phyloP scores from a whole-genome alignment of 257 asterid genomes.

The Vinca minor region DNA sequence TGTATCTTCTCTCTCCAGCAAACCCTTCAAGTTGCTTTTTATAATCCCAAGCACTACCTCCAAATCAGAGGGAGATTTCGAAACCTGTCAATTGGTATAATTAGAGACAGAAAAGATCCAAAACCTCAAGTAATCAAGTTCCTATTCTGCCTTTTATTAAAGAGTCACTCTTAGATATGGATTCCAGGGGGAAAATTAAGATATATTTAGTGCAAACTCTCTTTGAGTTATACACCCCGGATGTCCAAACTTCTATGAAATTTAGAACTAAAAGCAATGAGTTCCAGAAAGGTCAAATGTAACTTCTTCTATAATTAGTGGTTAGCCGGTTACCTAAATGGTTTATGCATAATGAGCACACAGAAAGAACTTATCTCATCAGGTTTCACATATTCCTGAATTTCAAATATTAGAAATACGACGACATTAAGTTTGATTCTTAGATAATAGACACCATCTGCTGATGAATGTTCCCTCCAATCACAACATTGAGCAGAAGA shows the following conservation, averaged over 20 bases:
- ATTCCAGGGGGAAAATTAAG: neutral
- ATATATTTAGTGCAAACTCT: neutral
- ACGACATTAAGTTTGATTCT: neutral
- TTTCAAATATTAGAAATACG: neutral
- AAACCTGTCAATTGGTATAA: constrained; percentile 36
- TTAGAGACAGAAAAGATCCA: constrained; percentile 3
- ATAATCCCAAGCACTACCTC: constrained; percentile 78
- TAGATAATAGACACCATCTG: neutral
- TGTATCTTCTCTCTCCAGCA: constrained; percentile 56
- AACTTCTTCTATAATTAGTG: neutral
- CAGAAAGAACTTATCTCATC: neutral
- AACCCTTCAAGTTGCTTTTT: constrained; percentile 63
- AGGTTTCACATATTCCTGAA: neutral
- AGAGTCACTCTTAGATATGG: neutral
- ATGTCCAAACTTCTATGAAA: neutral
- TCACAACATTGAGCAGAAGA: neutral
- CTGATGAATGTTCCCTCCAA: neutral
- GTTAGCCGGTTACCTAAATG: neutral
- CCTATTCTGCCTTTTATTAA: neutral
- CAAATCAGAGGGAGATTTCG: constrained; percentile 88
- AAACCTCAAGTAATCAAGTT: constrained; percentile 2
- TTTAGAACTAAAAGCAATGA: neutral
- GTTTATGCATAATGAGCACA: neutral
- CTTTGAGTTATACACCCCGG: neutral
- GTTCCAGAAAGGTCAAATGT: neutral